phyloP scores from a whole-genome alignment of 2,329 filamentous ascomycete genomes.

The Sodiomyces alkalinus region DNA sequence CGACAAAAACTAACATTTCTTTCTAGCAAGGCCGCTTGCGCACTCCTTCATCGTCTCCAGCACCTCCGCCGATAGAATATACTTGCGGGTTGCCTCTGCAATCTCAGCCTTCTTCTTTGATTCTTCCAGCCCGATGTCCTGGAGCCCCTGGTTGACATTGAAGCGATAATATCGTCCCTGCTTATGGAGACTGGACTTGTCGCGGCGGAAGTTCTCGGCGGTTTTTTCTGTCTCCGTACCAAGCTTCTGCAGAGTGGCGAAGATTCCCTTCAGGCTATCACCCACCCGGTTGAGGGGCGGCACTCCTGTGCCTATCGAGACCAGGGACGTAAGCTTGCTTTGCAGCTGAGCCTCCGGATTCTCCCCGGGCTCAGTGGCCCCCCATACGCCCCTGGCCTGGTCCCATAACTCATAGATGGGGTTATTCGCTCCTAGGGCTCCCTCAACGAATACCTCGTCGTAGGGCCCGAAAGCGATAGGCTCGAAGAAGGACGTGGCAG shows the following conservation, averaged over 20 bases:
- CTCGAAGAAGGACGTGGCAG: constrained; percentile 7
- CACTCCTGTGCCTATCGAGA: not conserved
- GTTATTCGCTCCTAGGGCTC: not conserved
- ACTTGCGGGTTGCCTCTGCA: constrained; percentile 8
- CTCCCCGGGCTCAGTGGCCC: too few species aligned
- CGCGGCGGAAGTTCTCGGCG: constrained; percentile 18
- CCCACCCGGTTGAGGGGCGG: not conserved
- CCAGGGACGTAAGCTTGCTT: not conserved
- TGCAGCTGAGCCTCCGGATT: not conserved
- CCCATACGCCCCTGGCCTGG: not conserved
- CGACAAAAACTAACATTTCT: constrained; percentile 8
- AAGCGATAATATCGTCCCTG: constrained; percentile 25
- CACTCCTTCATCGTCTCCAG: constrained; percentile 12
- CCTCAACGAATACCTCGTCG: not conserved
- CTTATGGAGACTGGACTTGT: constrained; percentile 16
- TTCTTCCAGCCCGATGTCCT: constrained; percentile 24
- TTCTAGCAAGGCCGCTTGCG: constrained; percentile 6
- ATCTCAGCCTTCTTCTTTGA: constrained; percentile 1
- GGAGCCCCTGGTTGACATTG: constrained; percentile 24
- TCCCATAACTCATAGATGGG: too few species aligned
- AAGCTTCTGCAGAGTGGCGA: constrained; percentile 10
- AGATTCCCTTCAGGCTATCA: not conserved
- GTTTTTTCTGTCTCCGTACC: constrained; percentile 23
- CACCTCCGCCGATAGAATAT: constrained; percentile 1
- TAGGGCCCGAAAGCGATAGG: not conserved